These are phyloP conservation scores for Boletus rufocinnamomeus DNA, from an alignment of 768 basidiomycete genomes.

Conservation along the genomic window DNA sequence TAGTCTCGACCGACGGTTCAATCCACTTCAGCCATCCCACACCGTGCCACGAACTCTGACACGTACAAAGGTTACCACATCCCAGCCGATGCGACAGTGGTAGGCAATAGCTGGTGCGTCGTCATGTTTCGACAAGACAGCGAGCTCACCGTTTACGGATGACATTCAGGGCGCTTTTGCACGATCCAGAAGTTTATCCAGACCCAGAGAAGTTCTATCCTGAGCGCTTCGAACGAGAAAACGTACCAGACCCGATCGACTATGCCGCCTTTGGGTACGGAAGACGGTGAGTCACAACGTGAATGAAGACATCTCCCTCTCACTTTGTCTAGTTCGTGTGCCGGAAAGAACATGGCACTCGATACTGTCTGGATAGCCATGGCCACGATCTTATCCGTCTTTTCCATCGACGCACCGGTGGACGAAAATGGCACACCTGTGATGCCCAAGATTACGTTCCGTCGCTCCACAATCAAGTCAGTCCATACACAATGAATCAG, in stretches of 20 bases:
- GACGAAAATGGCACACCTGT: neutral
- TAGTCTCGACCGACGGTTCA: neutral
- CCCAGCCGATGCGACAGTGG: conserved; percentile 5
- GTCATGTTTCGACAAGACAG: neutral
- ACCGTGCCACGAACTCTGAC: conserved; percentile 1
- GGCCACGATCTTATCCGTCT: conserved; percentile 1
- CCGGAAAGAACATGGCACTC: conserved; percentile 7
- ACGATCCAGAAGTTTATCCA: conserved; percentile 2
- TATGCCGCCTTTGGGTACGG: conserved; percentile 7
- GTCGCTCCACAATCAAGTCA: conserved; percentile 8
- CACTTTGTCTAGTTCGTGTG: neutral
- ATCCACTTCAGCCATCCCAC: neutral
- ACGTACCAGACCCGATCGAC: conserved; percentile 7
- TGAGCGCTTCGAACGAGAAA: neutral
- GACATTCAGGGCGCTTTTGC: conserved; percentile 1
- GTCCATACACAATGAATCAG: neutral
- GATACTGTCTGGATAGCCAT: conserved; percentile 6
- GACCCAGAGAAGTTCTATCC: conserved; percentile 5
- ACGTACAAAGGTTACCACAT: conserved; percentile 8
- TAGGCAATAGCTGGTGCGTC: conserved; percentile 7
- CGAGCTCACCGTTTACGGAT: neutral
- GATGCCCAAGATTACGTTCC: conserved; percentile 6
- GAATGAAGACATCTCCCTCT: neutral
- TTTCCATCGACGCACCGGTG: conserved; percentile 4
- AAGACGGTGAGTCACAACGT: neutral